phyloP scores from a whole-genome alignment of 306 rosid genomes.

The Crotalaria pallida region DNA sequence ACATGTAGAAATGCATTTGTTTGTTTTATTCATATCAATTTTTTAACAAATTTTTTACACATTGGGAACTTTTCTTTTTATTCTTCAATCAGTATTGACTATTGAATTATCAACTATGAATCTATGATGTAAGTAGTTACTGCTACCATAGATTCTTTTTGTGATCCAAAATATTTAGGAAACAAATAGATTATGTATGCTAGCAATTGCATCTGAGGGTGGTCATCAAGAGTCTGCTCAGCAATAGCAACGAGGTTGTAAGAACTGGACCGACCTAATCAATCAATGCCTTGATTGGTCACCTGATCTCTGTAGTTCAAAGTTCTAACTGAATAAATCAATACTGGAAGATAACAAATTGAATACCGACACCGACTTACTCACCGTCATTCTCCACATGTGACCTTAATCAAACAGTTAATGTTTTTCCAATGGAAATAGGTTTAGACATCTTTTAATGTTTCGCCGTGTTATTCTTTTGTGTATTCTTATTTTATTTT shows the following conservation, averaged over 20 bases:
- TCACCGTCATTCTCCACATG: not conserved
- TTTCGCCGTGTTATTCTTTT: not conserved
- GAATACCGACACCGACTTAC: not conserved
- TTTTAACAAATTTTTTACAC: too few relatives aligned
- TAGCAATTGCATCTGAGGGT: too few relatives aligned
- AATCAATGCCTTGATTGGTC: not conserved
- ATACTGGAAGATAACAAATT: not conserved
- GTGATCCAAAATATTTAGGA: too few relatives aligned
- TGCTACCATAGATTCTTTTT: too few relatives aligned
- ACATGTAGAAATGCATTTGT: not conserved
- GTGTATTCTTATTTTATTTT: not conserved
- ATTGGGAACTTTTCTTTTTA: not conserved
- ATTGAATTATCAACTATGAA: not conserved
- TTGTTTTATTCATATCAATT: too few relatives aligned
- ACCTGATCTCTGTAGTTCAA: not conserved
- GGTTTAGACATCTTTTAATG: not conserved
- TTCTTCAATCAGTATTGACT: not conserved
- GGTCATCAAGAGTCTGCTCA: too few relatives aligned
- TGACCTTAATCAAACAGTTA: not conserved
- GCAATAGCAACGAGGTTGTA: not conserved
- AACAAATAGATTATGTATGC: too few relatives aligned
- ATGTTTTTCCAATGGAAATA: not conserved
- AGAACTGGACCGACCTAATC: not conserved
- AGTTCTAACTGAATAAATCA: not conserved
- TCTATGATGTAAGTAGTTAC: too few relatives aligned